phyloP scores from a whole-genome alignment of 2,329 filamentous ascomycete species.

The Fusarium dimerum region DNA sequence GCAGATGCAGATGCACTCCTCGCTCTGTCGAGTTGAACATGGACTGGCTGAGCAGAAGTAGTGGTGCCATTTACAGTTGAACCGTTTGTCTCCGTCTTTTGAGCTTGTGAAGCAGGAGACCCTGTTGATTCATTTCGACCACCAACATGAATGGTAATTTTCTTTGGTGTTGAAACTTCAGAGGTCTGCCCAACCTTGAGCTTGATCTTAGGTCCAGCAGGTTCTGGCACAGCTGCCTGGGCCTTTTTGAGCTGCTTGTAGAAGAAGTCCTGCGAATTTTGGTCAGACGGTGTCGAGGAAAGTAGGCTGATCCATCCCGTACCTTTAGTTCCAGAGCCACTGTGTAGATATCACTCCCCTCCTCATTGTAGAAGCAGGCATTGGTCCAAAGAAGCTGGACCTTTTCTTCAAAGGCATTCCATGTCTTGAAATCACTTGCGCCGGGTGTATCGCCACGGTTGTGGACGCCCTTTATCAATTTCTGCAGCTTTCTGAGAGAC shows the following conservation, averaged over 20 bases:
- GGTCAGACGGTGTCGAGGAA: slow-evolving; percentile 11
- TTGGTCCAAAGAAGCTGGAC: slow-evolving; percentile 84
- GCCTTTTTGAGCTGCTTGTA: slow-evolving; percentile 68
- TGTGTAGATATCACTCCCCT: slow-evolving; percentile 80
- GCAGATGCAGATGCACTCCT: slow-evolving; percentile 42
- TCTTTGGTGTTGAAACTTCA: slow-evolving; percentile 52
- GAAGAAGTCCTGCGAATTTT: slow-evolving; percentile 63
- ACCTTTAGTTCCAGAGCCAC: slow-evolving; percentile 81
- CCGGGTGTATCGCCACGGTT: slow-evolving; percentile 66
- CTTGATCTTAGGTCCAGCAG: slow-evolving; percentile 75
- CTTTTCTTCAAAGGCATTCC: slow-evolving; percentile 80
- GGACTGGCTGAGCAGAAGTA: slow-evolving; percentile 17
- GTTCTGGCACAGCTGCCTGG: slow-evolving; percentile 71
- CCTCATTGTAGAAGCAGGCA: slow-evolving; percentile 87
- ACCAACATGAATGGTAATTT: slow-evolving; percentile 72
- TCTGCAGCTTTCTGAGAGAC: slow-evolving; percentile 76
- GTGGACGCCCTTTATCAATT: slow-evolving; percentile 72
- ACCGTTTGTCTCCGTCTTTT: slow-evolving; percentile 23
- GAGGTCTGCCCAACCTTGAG: slow-evolving; percentile 63
- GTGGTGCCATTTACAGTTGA: slow-evolving; percentile 22
- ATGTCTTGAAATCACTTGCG: slow-evolving; percentile 72
- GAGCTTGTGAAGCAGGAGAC: slow-evolving; percentile 46
- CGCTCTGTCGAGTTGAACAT: slow-evolving; percentile 37
- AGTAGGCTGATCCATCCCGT: slow-evolving; percentile 11
- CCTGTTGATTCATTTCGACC: slow-evolving; percentile 56